Conservation (phyloP, 306 rosid species). For the Castanea mollissima region DNA sequence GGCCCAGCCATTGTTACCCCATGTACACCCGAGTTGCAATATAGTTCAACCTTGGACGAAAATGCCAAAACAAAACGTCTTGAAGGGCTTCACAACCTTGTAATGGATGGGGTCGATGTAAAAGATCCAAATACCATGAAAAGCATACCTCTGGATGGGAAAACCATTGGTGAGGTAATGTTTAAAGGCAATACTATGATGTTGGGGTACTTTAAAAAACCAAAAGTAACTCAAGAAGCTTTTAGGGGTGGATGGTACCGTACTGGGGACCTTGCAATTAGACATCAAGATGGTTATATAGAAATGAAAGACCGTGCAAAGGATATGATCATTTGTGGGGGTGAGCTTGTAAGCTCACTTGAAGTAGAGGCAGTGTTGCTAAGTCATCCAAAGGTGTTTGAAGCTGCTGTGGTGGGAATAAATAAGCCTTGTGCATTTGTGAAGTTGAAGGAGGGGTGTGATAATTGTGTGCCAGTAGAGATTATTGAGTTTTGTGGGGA, state of each 20-base stretch:
- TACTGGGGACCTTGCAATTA: conserved; percentile 83
- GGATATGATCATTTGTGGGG: conserved; percentile 90
- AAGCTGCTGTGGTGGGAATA: conserved; percentile 79
- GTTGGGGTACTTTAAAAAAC: conserved; percentile 77
- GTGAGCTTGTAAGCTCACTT: conserved; percentile 86
- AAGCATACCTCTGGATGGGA: conserved; percentile 76
- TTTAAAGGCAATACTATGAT: conserved; percentile 81
- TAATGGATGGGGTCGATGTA: conserved; percentile 40
- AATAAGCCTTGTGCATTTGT: conserved; percentile 90
- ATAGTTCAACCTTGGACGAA: too few relatives aligned
- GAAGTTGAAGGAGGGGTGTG: conserved; percentile 62
- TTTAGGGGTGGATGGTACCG: conserved; percentile 81
- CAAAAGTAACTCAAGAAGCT: conserved; percentile 60
- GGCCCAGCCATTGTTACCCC: conserved; percentile 62
- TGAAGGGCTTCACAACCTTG: too few relatives aligned
- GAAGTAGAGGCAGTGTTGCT: conserved; percentile 76
- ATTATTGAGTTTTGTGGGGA: conserved; percentile 53
- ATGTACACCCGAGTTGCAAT: conserved; percentile 34
- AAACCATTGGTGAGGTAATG: conserved; percentile 87
- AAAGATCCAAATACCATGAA: conserved; percentile 77
- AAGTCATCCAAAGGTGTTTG: conserved; percentile 68
- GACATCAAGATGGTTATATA: conserved; percentile 73
- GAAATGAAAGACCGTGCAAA: conserved; percentile 80
- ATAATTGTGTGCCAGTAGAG: conserved; percentile 42
- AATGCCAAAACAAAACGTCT: too few relatives aligned